Conservation (phyloP, 306 rosid species). For the Prunus salicina region DNA sequence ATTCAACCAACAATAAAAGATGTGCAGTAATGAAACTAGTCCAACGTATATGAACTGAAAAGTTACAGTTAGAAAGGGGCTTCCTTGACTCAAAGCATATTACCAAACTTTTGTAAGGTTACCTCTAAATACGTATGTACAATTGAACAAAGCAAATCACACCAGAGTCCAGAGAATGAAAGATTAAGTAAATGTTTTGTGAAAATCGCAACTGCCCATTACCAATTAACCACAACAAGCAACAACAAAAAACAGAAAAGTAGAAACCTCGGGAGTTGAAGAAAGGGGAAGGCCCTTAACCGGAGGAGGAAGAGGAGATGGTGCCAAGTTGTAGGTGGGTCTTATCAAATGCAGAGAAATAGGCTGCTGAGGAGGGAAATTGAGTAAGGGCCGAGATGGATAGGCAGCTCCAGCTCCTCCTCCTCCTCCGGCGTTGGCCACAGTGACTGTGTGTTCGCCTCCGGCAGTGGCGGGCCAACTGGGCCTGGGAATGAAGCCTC, state of each 20-base stretch:
- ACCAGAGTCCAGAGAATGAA: neutral
- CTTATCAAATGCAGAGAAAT: slow-evolving; percentile 40
- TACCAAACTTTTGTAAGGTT: neutral
- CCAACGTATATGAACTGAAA: neutral
- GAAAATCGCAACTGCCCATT: neutral
- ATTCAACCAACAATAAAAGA: neutral
- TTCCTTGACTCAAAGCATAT: neutral
- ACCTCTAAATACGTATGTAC: neutral
- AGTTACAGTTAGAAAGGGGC: neutral
- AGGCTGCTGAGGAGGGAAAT: slow-evolving; percentile 37
- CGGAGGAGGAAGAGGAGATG: slow-evolving; percentile 32
- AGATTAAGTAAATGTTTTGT: neutral
- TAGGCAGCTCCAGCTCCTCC: slow-evolving; percentile 1
- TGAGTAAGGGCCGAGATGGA: slow-evolving; percentile 38
- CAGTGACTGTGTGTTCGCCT: slow-evolving; percentile 37
- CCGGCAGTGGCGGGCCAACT: slow-evolving; percentile 22
- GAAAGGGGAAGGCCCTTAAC: slow-evolving; percentile 38
- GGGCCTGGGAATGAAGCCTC: slow-evolving; percentile 40
- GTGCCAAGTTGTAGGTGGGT: slow-evolving; percentile 33
- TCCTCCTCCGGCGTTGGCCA: slow-evolving; percentile 33
- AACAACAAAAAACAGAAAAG: neutral
- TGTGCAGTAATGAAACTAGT: neutral
- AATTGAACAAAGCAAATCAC: neutral
- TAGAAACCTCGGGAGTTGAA: slow-evolving; percentile 42
- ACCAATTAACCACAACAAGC: neutral